A percentile compares a stretch with the other conserved stretches of the same genome.
Conservation (phyloP, 345 rosid genomes). For the Aurinia saxatilis region DNA sequence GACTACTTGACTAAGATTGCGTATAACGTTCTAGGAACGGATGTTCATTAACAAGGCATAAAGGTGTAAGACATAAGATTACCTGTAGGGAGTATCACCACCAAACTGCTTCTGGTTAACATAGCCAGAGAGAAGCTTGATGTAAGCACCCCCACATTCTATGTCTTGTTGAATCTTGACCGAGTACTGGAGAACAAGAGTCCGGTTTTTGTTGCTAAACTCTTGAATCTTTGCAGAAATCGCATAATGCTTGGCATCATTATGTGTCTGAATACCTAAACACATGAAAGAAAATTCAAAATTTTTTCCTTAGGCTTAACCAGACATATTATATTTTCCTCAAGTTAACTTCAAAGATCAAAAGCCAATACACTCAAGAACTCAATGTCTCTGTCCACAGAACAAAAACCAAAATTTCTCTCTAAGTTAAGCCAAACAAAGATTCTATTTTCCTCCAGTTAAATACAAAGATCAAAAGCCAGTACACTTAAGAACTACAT, state of each 20-base stretch:
- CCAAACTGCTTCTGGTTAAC: slow-evolving; percentile 98
- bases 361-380: slow-evolving; percentile 5
- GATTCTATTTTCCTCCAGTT: too few relatives aligned
- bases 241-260: slow-evolving; percentile 80
- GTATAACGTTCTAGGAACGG: neutral
- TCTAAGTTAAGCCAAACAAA: too few relatives aligned
- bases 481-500: slow-evolving; percentile 1
- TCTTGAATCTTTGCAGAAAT: slow-evolving; percentile 90
- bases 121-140: slow-evolving; percentile 88
- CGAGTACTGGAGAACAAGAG: slow-evolving; percentile 84
- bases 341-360: neutral
- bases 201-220: slow-evolving; percentile 76
- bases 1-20: neutral
- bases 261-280: slow-evolving; percentile 78
- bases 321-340: too few relatives aligned
- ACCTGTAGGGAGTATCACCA: slow-evolving; percentile 99
- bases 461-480: neutral
- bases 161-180: slow-evolving; percentile 84
- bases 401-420: too few relatives aligned
- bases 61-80: neutral
- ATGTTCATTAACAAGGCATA: neutral
- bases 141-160: slow-evolving; percentile 96
- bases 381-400: neutral
- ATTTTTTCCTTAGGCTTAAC: neutral
- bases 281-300: neutral